phyloP scores from a whole-genome alignment of 2,329 filamentous ascomycete genomes.

The Fusarium torulosum region DNA sequence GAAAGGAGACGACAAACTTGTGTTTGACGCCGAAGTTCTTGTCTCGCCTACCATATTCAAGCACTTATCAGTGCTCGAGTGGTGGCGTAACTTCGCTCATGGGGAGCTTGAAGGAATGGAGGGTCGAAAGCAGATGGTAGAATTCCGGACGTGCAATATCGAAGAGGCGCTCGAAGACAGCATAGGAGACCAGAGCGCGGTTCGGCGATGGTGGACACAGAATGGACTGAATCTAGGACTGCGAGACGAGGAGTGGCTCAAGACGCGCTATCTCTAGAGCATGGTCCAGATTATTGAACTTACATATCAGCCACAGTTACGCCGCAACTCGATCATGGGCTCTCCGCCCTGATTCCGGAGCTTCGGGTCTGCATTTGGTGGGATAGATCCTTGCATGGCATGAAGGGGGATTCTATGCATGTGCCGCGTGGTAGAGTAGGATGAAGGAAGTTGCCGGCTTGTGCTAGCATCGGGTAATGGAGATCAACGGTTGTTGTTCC shows the following conservation, averaged over 20 bases:
- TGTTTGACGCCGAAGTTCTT: slow-evolving; percentile 85
- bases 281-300: slow-evolving; percentile 2
- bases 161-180: slow-evolving; percentile 95
- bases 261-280: slow-evolving; percentile 75
- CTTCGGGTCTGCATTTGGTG: slow-evolving; percentile 18
- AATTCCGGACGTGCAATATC: slow-evolving; percentile 95
- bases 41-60: slow-evolving; percentile 90
- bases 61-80: slow-evolving; percentile 86
- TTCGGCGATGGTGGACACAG: slow-evolving; percentile 87
- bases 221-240: slow-evolving; percentile 86
- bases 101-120: slow-evolving; percentile 67
- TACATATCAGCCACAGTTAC: not conserved
- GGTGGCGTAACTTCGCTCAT: slow-evolving; percentile 83
- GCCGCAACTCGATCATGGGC: slow-evolving; percentile 6
- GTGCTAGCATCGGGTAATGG: slow-evolving; percentile 31
- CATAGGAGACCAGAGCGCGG: slow-evolving; percentile 77
- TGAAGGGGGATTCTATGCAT: slow-evolving; percentile 19
- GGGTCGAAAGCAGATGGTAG: slow-evolving; percentile 74
- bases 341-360: slow-evolving; percentile 25
- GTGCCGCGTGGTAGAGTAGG: slow-evolving; percentile 26
- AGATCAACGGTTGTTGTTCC: slow-evolving; percentile 33
- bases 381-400: slow-evolving; percentile 2
- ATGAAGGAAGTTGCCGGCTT: slow-evolving; percentile 22
- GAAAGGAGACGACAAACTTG: slow-evolving; percentile 74
- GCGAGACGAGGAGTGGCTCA: slow-evolving; percentile 91